These are phyloP conservation scores for Lipomyces kockii DNA, from an alignment of 805 yeast species.

Conservation along the genomic window DNA sequence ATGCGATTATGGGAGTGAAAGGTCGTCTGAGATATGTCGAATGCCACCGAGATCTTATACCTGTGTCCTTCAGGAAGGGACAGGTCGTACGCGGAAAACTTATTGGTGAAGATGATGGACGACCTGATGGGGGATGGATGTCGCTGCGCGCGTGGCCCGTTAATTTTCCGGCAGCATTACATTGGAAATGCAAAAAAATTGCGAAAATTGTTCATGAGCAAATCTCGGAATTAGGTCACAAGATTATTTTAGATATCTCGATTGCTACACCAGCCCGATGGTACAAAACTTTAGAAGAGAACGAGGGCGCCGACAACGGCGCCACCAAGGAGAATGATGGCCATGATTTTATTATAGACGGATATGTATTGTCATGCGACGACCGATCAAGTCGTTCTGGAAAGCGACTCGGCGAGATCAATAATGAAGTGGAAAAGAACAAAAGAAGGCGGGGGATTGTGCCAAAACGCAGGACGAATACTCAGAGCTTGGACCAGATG, in stretches of 20 bases:
- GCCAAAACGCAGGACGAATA: neutral
- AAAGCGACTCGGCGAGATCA: neutral
- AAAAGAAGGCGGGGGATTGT: neutral
- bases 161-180: neutral
- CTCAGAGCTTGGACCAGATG: neutral
- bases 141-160: neutral
- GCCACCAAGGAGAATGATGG: no score
- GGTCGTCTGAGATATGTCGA: neutral
- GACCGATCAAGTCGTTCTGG: neutral
- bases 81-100: neutral
- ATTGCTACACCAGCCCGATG: neutral
- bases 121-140: neutral
- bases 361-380: neutral
- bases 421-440: neutral
- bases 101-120: neutral
- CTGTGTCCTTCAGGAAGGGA: neutral
- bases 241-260: neutral
- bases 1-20: constrained; percentile 1
- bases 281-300: neutral
- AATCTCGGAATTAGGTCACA: neutral
- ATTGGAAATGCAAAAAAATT: neutral
- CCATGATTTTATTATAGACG: neutral
- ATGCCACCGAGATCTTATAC: neutral
- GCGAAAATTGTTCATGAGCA: neutral
- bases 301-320: neutral